Base-by-base conservation (phyloP, 1,284 basidiomycete genomes). In the Microbotryum silenes-acaulis region DNA sequence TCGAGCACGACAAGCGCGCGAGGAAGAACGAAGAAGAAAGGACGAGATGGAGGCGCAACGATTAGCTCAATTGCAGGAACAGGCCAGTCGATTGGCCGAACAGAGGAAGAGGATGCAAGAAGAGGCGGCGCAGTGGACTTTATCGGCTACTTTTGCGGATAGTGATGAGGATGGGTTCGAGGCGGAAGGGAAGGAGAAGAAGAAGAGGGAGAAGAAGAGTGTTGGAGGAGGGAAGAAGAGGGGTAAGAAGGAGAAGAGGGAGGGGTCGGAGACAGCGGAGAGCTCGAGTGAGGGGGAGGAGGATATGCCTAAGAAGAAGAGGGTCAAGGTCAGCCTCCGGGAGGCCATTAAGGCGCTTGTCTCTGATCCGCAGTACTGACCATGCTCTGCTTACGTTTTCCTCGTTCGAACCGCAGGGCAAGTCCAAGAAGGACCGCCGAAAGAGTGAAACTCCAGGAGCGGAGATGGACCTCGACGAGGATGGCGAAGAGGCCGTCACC, bases 101-200 rank as follows among this genome's bases (percentile, higher is more conserved):
- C 81, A 86, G 69, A 83, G 90, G 12, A 81, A 83, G 47, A 73
- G 81, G 56, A 87, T 87, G 29, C 79, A 86, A n/a, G 89, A 89
- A 73, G 84, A 91, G 73, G 88, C 86, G 1, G 79, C 83, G 71
- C 82, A 84, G 73, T 89, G 86, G 18, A 54, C 60, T 18, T 48
- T 57, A 87, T 84, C 84, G 44, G 75, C 80, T 51, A 37, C 55
- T 63, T 52, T 55, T 4, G 83, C 85, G 64, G 79, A 83, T 18
- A 79, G 80, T 66, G 80, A 83, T 73, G 84, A 86, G 67, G 68
- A 65, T 25, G 86, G 83, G 69, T 86, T 88, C 56, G 87, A 89
- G 62, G 88, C 89, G 69, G 80, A 81, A 54, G 84, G 87, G 73
- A 83, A 82, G 65, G 65, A 73, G 0, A 79, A 79, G 71, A 75